Evolutionary conservation across 495 filamentous ascomycete species (phyloP), one percentile per base, ranked within the genome.

Genomic region (Xylaria longipes): DNA sequence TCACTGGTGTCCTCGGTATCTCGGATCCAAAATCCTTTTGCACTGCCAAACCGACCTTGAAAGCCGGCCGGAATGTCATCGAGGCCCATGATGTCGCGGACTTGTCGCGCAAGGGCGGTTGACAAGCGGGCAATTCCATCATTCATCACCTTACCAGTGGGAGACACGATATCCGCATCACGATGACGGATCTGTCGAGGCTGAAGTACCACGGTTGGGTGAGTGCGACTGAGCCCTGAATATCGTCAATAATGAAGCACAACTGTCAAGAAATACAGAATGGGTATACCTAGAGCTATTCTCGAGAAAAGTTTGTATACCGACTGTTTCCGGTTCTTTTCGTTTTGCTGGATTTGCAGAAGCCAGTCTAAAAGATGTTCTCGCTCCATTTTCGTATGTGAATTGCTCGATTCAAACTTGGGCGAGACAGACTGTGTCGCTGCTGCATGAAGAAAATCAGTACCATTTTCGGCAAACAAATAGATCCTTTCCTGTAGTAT

Each of bases 11-110:
- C 82, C 8, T 68, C 81, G 11, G 83, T 83, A 72, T 91, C 89
- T 20, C 95, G 85, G 80, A 95, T 89, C 95, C 95, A 98, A 50
- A 98, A 82, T 3, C 96, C 96, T 80, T 98, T 98, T 1, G 93
- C 93, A 7, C 92, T 90, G 3, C 90, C 92, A 71, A 98, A 89
- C 50, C 95, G 86, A 14, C 85, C 95, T 81, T 98, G 95, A 64
- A 97, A 91, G 8, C 86, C 88, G 68, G 91, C 91, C 0, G 95
- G 94, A 0, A 91, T 85, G 50, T 85, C 84, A 4, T 82, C 74
- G 7, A 94, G 83, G 0, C 88, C 88, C 41, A 95, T 83, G 2
- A 76, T 74, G 43, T 90, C 83, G 11, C 87, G 86, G 17, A 95
- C 86, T 45, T 83, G 81, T 29, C 83, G 81, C 7, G 92, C 93